A percentile compares a stretch with the other conserved stretches of the same genome.
Conservation (phyloP, 2,329 filamentous ascomycete species). For the Curvularia eragrostidis region DNA sequence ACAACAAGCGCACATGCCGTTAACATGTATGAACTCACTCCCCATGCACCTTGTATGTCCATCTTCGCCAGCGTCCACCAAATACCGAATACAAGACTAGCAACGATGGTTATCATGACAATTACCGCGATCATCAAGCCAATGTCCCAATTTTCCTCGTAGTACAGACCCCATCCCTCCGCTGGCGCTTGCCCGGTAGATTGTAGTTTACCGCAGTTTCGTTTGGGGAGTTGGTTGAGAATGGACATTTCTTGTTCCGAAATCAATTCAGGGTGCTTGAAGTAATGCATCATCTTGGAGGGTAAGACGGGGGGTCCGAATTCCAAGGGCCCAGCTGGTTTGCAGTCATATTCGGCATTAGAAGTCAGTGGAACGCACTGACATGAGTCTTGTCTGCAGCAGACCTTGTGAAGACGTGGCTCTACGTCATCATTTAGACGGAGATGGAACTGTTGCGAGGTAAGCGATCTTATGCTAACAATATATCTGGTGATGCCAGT, state of each 20-base stretch:
- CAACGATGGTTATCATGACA: not conserved
- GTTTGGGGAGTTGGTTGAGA: not conserved
- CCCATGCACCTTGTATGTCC: not conserved
- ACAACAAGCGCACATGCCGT: not conserved
- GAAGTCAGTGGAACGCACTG: not conserved
- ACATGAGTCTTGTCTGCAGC: not conserved
- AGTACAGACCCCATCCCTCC: not conserved
- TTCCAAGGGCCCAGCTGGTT: not conserved
- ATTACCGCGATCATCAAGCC: not conserved
- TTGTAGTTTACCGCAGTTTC: not conserved
- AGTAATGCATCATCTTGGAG: not conserved
- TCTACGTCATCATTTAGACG: not conserved
- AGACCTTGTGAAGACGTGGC: not conserved
- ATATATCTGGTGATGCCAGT: too few species aligned
- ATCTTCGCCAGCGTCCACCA: not conserved
- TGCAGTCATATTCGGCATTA: not conserved
- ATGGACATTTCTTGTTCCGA: not conserved
- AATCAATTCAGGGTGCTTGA: not conserved
- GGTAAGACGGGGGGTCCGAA: not conserved
- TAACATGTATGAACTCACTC: not conserved
- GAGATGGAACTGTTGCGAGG: not conserved
- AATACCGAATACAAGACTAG: not conserved
- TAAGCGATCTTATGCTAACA: not conserved
- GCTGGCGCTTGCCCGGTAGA: not conserved
- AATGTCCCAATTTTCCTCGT: not conserved